A percentile compares a stretch with the other conserved stretches of the same genome.
Conservation (phyloP, 1,139 yeast genomes). For the Blastobotrys illinoisensis region DNA sequence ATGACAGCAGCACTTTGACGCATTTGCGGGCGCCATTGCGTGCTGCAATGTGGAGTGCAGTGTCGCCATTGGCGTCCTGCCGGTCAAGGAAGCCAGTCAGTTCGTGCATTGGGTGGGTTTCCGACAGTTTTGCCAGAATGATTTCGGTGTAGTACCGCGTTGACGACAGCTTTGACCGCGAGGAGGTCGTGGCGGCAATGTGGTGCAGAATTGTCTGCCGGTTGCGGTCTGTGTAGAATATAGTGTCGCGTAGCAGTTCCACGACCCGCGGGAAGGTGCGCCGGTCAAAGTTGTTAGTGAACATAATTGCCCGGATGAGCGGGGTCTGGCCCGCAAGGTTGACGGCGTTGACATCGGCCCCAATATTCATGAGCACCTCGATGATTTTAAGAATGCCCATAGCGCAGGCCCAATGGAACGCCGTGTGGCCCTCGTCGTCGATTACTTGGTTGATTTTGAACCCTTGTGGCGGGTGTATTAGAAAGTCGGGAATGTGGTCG, state of each 20-base stretch:
- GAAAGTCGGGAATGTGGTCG: constrained; percentile 65
- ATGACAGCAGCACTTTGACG: constrained; percentile 63
- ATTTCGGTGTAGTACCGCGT: constrained; percentile 80
- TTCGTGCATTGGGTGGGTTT: constrained; percentile 47
- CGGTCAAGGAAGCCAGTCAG: constrained; percentile 57
- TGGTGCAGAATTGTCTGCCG: constrained; percentile 76
- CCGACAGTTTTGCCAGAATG: constrained; percentile 63
- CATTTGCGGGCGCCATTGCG: constrained; percentile 69
- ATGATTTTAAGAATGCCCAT: constrained; percentile 76
- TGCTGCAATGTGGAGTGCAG: constrained; percentile 82
- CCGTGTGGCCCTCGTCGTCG: constrained; percentile 94
- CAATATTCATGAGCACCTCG: constrained; percentile 59
- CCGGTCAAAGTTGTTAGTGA: constrained; percentile 81
- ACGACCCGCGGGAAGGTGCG: constrained; percentile 68
- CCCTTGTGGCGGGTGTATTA: constrained; percentile 70
- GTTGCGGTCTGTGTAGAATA: constrained; percentile 60
- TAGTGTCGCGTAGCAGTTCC: constrained; percentile 60
- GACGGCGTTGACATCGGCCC: constrained; percentile 72
- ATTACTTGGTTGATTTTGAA: constrained; percentile 81
- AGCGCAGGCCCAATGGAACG: constrained; percentile 96
- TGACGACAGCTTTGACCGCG: constrained; percentile 61
- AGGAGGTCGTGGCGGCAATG: constrained; percentile 56
- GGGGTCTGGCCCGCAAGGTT: constrained; percentile 81
- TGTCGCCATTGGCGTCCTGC: constrained; percentile 80
- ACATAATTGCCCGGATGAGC: constrained; percentile 72